phyloP scores from a whole-genome alignment of 164 flowering plant genomes.

The Magnolia sinica region DNA sequence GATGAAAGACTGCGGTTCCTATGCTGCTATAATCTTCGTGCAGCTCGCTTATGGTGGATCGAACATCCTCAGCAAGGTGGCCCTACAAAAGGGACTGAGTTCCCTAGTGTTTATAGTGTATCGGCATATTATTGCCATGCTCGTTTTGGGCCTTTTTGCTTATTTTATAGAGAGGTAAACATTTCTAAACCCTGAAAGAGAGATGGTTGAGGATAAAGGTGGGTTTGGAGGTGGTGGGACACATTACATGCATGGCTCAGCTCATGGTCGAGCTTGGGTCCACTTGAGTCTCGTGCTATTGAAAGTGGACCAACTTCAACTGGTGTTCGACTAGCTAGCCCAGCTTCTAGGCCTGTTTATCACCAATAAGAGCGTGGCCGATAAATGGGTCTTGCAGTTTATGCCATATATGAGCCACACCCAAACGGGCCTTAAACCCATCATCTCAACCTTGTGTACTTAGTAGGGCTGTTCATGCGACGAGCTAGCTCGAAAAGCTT shows the following conservation, averaged over 20 bases:
- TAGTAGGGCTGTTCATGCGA: too few species aligned
- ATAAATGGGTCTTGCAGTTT: too few species aligned
- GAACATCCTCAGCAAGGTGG: slow-evolving; percentile 38
- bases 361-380: too few species aligned
- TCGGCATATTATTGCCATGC: slow-evolving; percentile 36
- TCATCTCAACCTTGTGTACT: too few species aligned
- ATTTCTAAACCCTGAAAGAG: not conserved
- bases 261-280: too few species aligned
- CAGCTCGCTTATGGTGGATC: slow-evolving; percentile 38
- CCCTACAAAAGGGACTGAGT: slow-evolving; percentile 36
- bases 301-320: not conserved
- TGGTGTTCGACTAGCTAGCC: not conserved
- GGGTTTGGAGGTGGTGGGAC: too few species aligned
- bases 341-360: not conserved
- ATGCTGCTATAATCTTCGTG: slow-evolving; percentile 31
- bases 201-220: not conserved
- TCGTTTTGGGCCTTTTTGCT: slow-evolving; percentile 41
- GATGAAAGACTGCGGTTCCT: slow-evolving; percentile 14
- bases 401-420: too few species aligned
- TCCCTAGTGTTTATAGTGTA: slow-evolving; percentile 37
- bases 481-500: too few species aligned
- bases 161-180: slow-evolving; percentile 40
- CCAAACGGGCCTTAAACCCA: too few species aligned
- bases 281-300: too few species aligned
- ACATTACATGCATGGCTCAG: too few species aligned